phyloP scores from a whole-genome alignment of 495 filamentous ascomycete species.

The Penicillium malachiteum region DNA sequence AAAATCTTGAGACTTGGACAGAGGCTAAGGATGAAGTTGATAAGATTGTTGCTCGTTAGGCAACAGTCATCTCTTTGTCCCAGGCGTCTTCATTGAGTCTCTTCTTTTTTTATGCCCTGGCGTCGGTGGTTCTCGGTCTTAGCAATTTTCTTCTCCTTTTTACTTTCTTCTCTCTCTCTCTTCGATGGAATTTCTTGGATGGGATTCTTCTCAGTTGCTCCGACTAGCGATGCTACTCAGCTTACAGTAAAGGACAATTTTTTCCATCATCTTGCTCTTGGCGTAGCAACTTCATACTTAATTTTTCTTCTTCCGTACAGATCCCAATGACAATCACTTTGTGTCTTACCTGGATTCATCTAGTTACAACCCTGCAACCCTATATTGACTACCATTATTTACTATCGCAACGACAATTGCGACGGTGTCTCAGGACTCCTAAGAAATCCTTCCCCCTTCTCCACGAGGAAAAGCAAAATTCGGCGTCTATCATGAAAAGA shows the following conservation, averaged over 20 bases:
- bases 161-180: neutral
- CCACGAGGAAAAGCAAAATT: neutral
- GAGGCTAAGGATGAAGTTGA: constrained; percentile 90
- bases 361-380: neutral
- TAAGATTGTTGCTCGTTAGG: constrained; percentile 69
- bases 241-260: neutral
- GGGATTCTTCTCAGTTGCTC: neutral
- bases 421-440: neutral
- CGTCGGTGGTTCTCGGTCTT: constrained; percentile 1
- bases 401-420: neutral
- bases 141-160: neutral
- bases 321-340: neutral
- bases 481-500: neutral
- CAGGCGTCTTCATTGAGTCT: neutral
- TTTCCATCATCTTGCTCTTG: too few relatives aligned
- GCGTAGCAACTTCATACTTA: neutral
- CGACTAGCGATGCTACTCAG: neutral
- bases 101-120: neutral
- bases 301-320: neutral
- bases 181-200: neutral
- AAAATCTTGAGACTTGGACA: constrained; percentile 94
- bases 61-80: neutral
- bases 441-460: neutral
- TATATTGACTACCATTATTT: neutral
- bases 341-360: constrained; percentile 6